Percentiles rank a stretch among this genome's conserved stretches.
Conservation (phyloP, 1,284 basidiomycete genomes). For the Pulveroboletus sp. region DNA sequence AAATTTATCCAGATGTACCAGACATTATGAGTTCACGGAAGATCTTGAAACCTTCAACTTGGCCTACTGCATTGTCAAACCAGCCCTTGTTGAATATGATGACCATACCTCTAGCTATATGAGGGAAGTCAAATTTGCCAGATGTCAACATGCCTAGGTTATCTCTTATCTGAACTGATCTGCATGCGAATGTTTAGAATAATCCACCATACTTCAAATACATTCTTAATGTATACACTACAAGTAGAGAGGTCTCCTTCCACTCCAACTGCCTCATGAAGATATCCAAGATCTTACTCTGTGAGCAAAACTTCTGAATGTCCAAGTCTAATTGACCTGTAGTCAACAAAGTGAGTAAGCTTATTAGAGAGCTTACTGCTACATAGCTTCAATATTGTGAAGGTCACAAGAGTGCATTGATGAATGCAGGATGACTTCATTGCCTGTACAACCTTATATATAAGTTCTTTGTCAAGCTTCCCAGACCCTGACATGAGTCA, state of each 20-base stretch:
- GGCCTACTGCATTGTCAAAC: constrained; percentile 19
- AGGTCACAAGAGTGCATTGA: constrained; percentile 5
- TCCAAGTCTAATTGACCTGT: background rate
- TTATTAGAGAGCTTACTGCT: background rate
- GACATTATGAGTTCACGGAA: constrained; percentile 3
- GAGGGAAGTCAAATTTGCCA: background rate
- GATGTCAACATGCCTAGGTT: background rate
- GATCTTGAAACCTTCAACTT: background rate
- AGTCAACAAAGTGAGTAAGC: background rate
- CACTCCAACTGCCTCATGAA: constrained; percentile 6
- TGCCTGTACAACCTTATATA: constrained; percentile 1
- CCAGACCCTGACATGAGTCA: background rate
- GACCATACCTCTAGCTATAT: background rate
- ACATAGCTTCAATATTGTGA: constrained; percentile 15
- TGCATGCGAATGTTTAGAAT: too few species aligned
- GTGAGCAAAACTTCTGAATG: background rate
- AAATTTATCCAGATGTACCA: background rate
- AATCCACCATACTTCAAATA: background rate
- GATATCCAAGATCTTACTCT: background rate
- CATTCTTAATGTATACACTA: constrained; percentile 9
- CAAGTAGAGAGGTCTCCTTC: constrained; percentile 3
- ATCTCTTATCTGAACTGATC: background rate
- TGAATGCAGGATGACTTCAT: background rate
- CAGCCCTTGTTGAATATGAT: constrained; percentile 8
- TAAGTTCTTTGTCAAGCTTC: background rate